phyloP scores from a whole-genome alignment of 306 rosid genomes.

The Cajanus cajan region DNA sequence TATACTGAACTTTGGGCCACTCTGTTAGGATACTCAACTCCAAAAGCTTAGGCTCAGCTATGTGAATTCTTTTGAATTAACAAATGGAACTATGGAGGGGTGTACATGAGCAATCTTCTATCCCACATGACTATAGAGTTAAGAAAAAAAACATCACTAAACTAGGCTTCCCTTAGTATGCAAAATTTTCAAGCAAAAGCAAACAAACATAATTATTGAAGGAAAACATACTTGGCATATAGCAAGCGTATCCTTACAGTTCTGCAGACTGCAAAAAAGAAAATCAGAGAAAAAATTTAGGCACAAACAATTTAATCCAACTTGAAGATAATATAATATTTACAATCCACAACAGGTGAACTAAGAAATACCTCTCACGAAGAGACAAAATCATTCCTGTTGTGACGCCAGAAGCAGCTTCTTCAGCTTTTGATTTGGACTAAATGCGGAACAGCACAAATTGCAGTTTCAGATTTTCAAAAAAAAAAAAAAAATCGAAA shows the following conservation, averaged over 20 bases:
- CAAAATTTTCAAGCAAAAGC: neutral
- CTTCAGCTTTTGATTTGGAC: constrained; percentile 66
- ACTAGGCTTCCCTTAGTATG: neutral
- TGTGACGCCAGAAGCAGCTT: constrained; percentile 83
- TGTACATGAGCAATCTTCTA: neutral
- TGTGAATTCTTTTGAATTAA: constrained; percentile 12
- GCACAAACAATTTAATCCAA: constrained; percentile 9
- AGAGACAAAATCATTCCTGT: constrained; percentile 94
- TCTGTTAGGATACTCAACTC: neutral
- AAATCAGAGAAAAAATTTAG: neutral
- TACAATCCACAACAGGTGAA: neutral
- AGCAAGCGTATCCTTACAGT: constrained; percentile 63
- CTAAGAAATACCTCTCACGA: constrained; percentile 73
- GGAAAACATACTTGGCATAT: constrained; percentile 65
- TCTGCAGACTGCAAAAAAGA: constrained; percentile 73
- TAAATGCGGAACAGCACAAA: constrained; percentile 26
- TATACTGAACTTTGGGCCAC: neutral
- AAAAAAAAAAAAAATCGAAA: neutral
- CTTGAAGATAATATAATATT: neutral
- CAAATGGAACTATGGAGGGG: neutral
- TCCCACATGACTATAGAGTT: neutral
- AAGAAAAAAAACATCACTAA: neutral
- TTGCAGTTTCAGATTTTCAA: neutral
- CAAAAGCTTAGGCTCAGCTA: constrained; percentile 3
- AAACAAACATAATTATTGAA: constrained; percentile 8